These are phyloP conservation scores for Debaryomyces castellii DNA, from an alignment of 805 yeast genomes.

Conservation along the genomic window DNA sequence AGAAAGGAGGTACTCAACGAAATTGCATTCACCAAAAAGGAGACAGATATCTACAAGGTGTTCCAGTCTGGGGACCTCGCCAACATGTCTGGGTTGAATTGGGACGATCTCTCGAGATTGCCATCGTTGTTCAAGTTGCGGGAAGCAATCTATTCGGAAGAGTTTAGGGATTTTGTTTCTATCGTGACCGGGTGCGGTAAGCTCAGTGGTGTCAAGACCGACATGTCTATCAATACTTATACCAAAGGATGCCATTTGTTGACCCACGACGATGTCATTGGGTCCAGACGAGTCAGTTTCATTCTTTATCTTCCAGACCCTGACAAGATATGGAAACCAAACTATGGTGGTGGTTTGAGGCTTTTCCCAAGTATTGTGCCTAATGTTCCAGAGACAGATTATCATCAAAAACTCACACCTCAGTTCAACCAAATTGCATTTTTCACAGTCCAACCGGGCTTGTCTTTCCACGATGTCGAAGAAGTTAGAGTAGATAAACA, in stretches of 20 bases:
- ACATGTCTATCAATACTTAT: constrained; percentile 88
- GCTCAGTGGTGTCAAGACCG: constrained; percentile 86
- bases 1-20: constrained; percentile 80
- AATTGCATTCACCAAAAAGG: constrained; percentile 90
- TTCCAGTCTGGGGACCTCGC: constrained; percentile 90
- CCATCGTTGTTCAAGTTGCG: constrained; percentile 78
- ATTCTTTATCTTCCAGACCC: constrained; percentile 93
- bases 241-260: constrained; percentile 90
- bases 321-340: constrained; percentile 81
- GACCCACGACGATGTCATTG: constrained; percentile 97
- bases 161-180: constrained; percentile 76
- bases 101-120: constrained; percentile 68
- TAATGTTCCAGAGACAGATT: constrained; percentile 86
- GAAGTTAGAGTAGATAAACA: constrained; percentile 92
- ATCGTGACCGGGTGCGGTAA: constrained; percentile 84
- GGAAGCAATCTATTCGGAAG: constrained; percentile 83
- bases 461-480: constrained; percentile 96
- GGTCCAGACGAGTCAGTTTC: constrained; percentile 89
- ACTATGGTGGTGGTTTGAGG: constrained; percentile 91
- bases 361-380: constrained; percentile 83
- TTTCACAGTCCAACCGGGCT: constrained; percentile 94
- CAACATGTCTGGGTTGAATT: constrained; percentile 80
- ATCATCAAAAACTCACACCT: constrained; percentile 69
- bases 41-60: constrained; percentile 95
- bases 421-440: constrained; percentile 96